Percentiles rank a stretch among this genome's conserved stretches.
These are phyloP conservation scores for Candida odintsovae DNA, from an alignment of 805 yeast genomes.

Conservation along the genomic window DNA sequence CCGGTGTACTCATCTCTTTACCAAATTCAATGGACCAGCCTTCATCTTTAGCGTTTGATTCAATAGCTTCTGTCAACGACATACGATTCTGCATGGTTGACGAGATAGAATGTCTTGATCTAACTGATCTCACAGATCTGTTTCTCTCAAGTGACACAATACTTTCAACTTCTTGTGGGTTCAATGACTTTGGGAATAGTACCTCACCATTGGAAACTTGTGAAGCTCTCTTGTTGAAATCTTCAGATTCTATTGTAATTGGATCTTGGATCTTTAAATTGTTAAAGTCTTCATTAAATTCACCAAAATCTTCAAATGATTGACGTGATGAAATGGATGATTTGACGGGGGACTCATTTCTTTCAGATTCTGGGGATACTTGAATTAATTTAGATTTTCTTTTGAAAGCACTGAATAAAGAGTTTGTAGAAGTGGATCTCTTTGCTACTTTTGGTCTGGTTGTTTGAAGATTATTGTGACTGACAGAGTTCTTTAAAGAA, in stretches of 20 bases:
- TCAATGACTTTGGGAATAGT: conserved; percentile 65
- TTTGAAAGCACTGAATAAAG: conserved; percentile 23
- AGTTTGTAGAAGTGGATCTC: conserved; percentile 21
- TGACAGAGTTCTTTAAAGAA: conserved; percentile 10
- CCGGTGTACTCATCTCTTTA: conserved; percentile 21
- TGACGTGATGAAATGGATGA: neutral
- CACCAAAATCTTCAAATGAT: conserved; percentile 4
- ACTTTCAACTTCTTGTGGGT: conserved; percentile 63
- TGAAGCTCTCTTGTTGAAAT: conserved; percentile 6
- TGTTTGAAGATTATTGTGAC: conserved; percentile 10
- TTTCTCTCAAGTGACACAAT: conserved; percentile 65
- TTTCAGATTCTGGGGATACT: neutral
- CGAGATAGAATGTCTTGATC: conserved; percentile 31
- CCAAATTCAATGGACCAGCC: conserved; percentile 43
- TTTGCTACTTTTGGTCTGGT: conserved; percentile 11
- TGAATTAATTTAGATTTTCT: conserved; percentile 6
- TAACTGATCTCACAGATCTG: conserved; percentile 46
- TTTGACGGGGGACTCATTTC: neutral
- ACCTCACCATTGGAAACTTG: conserved; percentile 42
- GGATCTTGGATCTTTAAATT: conserved; percentile 4
- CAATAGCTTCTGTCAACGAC: conserved; percentile 26
- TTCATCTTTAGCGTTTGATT: conserved; percentile 34
- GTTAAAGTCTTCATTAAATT: conserved; percentile 24
- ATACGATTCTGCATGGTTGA: conserved; percentile 20
- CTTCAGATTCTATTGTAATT: neutral